Conservation (phyloP, 23 red algal genomes). For the Cyanidioschyzon merolae region DNA sequence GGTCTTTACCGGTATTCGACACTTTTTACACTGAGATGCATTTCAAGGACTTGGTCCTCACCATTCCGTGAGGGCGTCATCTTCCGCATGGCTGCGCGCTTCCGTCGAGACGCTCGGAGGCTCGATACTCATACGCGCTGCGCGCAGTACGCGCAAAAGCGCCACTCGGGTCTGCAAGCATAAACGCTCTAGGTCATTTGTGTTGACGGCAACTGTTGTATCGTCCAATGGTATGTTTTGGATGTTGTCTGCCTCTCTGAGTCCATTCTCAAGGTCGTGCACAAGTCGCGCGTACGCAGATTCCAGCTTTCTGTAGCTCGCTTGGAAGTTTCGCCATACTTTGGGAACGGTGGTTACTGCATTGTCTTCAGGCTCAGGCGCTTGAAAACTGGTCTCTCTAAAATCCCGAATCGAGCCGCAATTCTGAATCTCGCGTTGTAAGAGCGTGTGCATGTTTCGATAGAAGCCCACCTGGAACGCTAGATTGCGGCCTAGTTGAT, state of each 20-base stretch:
- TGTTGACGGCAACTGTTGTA: no score
- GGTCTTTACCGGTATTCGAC: conserved; percentile 86
- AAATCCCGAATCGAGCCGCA: no score
- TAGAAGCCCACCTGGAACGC: background rate
- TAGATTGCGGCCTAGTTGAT: background rate
- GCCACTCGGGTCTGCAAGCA: background rate
- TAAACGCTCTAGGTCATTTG: background rate
- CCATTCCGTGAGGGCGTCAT: background rate
- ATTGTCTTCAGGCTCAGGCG: no score
- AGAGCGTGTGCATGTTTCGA: background rate
- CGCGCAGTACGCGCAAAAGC: background rate
- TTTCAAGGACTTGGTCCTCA: background rate
- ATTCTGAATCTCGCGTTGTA: background rate
- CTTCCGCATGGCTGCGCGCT: background rate
- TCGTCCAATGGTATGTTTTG: no score
- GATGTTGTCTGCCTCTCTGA: no score
- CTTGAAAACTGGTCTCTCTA: no score
- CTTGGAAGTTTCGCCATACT: no score
- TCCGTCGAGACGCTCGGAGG: background rate
- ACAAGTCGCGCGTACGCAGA: no score
- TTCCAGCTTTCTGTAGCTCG: no score
- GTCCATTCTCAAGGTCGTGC: no score
- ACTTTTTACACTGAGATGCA: conserved; percentile 60
- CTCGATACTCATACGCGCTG: background rate
- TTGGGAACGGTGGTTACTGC: no score